Percentiles rank a stretch among this genome's conserved stretches.
Evolutionary conservation across 2,329 filamentous ascomycete species (phyloP).

Genomic region (Achaetomium macrosporum): DNA sequence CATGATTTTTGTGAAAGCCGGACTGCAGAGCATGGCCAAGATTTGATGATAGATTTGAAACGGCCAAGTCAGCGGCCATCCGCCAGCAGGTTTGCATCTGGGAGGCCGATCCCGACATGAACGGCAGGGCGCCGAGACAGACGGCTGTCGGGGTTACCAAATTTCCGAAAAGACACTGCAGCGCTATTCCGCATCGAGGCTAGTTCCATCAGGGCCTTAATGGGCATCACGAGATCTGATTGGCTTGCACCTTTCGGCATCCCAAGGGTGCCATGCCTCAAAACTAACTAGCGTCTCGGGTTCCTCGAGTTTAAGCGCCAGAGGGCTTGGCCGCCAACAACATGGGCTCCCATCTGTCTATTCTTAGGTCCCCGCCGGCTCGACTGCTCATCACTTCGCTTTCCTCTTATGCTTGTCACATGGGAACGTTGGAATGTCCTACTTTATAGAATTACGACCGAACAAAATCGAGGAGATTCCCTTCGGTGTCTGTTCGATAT

Average conservation of each 20-base stretch:
- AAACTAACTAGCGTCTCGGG: constrained; percentile 13
- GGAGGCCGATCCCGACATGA: constrained; percentile 9
- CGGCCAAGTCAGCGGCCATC: not conserved
- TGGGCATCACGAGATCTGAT: constrained; percentile 7
- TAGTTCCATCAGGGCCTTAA: not conserved
- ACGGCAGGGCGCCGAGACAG: not conserved
- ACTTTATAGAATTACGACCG: too few species aligned
- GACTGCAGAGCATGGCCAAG: constrained; percentile 3
- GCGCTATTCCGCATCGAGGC: constrained; percentile 7
- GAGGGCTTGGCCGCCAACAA: too few species aligned
- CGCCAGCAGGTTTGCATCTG: not conserved
- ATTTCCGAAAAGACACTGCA: too few species aligned
- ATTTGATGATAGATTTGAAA: not conserved
- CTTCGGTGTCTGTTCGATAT: not conserved
- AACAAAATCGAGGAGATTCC: too few species aligned
- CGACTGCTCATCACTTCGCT: too few species aligned
- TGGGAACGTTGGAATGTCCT: too few species aligned
- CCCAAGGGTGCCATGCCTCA: constrained; percentile 1
- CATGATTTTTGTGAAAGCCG: not conserved
- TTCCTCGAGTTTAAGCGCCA: too few species aligned
- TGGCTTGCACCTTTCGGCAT: not conserved
- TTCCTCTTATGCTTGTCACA: too few species aligned
- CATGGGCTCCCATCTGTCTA: too few species aligned
- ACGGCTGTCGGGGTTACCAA: too few species aligned
- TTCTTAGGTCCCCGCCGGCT: too few species aligned